These are phyloP conservation scores for Didymella arachidicola DNA, from an alignment of 2,329 filamentous ascomycete species.

Conservation along the genomic window DNA sequence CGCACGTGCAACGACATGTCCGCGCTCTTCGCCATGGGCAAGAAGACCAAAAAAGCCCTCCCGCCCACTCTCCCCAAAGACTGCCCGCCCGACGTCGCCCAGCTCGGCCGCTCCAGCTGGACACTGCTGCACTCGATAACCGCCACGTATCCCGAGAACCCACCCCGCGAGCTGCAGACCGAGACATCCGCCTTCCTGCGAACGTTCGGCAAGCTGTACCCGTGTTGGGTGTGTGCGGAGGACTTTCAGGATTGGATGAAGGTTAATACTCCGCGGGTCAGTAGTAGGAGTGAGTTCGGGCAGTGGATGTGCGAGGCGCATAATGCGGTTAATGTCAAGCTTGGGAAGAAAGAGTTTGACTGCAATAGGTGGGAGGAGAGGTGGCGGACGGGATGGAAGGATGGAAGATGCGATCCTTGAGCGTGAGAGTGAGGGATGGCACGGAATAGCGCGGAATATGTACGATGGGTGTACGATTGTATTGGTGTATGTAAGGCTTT, in stretches of 20 bases:
- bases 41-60: slow-evolving; percentile 34
- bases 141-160: slow-evolving; percentile 79
- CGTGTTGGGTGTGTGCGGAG: slow-evolving; percentile 93
- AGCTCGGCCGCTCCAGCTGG: slow-evolving; percentile 87
- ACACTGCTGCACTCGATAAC: slow-evolving; percentile 92
- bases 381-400: slow-evolving; percentile 89
- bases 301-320: slow-evolving; percentile 85
- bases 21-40: slow-evolving; percentile 61
- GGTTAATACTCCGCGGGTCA: slow-evolving; percentile 70
- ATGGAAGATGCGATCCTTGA: slow-evolving; percentile 68
- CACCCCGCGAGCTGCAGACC: slow-evolving; percentile 72
- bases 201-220: slow-evolving; percentile 86
- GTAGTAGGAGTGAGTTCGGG: slow-evolving; percentile 73
- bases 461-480: slow-evolving; percentile 11
- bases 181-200: slow-evolving; percentile 81
- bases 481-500: neutral
- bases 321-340: slow-evolving; percentile 85
- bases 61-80: slow-evolving; percentile 60
- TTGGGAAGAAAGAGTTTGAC: slow-evolving; percentile 92
- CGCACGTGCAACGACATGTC: slow-evolving; percentile 72
- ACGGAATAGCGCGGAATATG: neutral
- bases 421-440: neutral
- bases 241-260: slow-evolving; percentile 87
- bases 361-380: slow-evolving; percentile 90
- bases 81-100: slow-evolving; percentile 90